Conservation (phyloP, 768 basidiomycete genomes). For the Tricholoma furcatifolium region DNA sequence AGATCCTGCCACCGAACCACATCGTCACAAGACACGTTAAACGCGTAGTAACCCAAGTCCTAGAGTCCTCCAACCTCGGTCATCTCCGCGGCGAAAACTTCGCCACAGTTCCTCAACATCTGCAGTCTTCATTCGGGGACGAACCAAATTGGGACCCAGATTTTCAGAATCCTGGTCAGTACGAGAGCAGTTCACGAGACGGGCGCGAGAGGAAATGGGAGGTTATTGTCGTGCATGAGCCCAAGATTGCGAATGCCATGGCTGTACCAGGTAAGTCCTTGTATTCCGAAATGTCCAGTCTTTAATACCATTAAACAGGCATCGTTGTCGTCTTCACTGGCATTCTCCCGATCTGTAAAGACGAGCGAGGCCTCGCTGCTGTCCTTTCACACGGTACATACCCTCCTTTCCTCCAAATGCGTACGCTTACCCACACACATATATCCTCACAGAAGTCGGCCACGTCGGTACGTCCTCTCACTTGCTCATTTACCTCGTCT, state of each 20-base stretch:
- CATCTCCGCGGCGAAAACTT: conserved; percentile 42
- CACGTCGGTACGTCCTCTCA: conserved; percentile 52
- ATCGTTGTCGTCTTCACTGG: conserved; percentile 95
- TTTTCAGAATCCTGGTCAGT: conserved; percentile 24
- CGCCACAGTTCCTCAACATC: not conserved
- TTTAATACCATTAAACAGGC: no score
- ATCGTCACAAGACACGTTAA: conserved; percentile 67
- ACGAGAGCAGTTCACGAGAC: conserved; percentile 18
- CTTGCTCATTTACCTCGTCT: not conserved
- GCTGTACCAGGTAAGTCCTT: conserved; percentile 60
- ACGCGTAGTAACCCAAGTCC: conserved; percentile 63
- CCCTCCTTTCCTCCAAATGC: not conserved
- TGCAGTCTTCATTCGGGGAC: conserved; percentile 9
- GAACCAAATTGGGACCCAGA: conserved; percentile 33
- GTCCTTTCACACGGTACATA: conserved; percentile 79
- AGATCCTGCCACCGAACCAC: conserved; percentile 66
- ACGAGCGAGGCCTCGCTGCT: conserved; percentile 81
- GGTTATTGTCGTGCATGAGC: conserved; percentile 76
- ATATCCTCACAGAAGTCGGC: conserved; percentile 62
- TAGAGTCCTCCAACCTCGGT: conserved; percentile 74
- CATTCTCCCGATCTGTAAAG: conserved; percentile 72
- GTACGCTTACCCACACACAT: not conserved
- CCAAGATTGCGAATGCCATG: conserved; percentile 71
- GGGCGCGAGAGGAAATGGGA: conserved; percentile 53
- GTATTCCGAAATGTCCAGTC: not conserved